Base-by-base conservation (phyloP, 768 basidiomycete genomes). In the Lactarius psammicola region DNA sequence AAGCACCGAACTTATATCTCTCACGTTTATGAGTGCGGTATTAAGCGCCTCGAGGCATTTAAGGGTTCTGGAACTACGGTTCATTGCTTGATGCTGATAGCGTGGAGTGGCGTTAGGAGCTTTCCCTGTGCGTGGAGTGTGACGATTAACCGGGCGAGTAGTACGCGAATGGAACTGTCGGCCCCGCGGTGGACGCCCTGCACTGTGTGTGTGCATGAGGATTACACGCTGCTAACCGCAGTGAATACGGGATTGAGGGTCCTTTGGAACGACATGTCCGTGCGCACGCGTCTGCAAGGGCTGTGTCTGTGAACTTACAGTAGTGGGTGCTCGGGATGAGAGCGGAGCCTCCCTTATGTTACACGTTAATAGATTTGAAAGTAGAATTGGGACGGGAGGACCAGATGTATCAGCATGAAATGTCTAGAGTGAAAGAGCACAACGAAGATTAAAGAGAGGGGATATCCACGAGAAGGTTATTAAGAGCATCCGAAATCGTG, bases 211-310 rank as follows among this genome's bases (percentile, higher is more conserved):
- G 13, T n/a, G n/a, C 36, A 36, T 13, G 36, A 36, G 36, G 11
- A 8, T 13, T 36, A 36, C 36, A 36, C 36, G 36, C 11, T 4
- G 11, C 36, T 13, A 13, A 11, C 11, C 1, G 36, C 8, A 13
- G 36, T 0, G 6, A 36, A 36, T 36, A 89, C 83, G 42, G 98
- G 82, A 30, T 94, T 87, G 82, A 78, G n/a, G n/a, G n/a, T n/a
- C n/a, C n/a, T n/a, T n/a, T n/a, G n/a, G n/a, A 95, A 98, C 92
- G 90, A 7, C 94, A 93, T 72, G 94, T 94, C 42, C 94, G 85
- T 17, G 96, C 90, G 73, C 94, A 98, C 1, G 94, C 92, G 74
- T 96, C 93, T 73, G 97, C 89, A 34, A 98, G 83, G 59, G 90
- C 80, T 10, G 96, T 94, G 56, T 95, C 68, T 90, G 84, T 66